Evolutionary conservation across 2,329 filamentous ascomycete species (phyloP), one percentile per base, ranked within the genome.

Genomic region (Diaporthe citrichinensis): DNA sequence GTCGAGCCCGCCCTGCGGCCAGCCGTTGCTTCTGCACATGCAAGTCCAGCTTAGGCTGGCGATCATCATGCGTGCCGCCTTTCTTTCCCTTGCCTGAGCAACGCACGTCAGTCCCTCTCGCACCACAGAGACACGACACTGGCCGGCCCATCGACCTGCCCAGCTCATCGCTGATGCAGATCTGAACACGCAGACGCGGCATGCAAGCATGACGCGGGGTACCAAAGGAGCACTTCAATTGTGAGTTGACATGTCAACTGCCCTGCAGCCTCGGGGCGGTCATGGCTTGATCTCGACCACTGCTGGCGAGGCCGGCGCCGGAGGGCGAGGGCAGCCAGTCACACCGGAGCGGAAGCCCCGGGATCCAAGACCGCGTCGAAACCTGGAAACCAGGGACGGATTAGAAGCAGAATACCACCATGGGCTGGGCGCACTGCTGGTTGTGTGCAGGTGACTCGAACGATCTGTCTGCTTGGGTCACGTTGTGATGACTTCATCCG

Each of bases 401-500:
- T 34, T n/a, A 36, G 28, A 51, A 28, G 28, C 12, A 6, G 8
- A 46, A 34, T 36, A 49, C 39, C 20, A 67, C 34, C 28, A 51
- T 15, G 28, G 28, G 41, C 28, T 34, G 61, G 41, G 28, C 41
- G 2, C 28, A 23, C 31, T n/a, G 62, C 46, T 36, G 28, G 28
- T 51, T 12, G 7, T 1, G 44, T 68, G 65, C 34, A 55, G 31
- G 49, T 39, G 44, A 55, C 49, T 69, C 65, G 65, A 31, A 55
- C n/a, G 65, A 55, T 69, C 2, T 15, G 65, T 34, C 49, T 55
- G n/a, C n/a, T 17, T 25, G 34, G 34, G 65, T 76, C 71, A 76
- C 72, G 71, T 67, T 74, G 57, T 62, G 51, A 76, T 74, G 74
- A 65, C 57, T 62, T 71, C 71, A 76, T 71, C 65, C 46, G 57